Conservation (phyloP, 1,139 yeast genomes). For the Nakaseomyces kungkrabaensis region DNA sequence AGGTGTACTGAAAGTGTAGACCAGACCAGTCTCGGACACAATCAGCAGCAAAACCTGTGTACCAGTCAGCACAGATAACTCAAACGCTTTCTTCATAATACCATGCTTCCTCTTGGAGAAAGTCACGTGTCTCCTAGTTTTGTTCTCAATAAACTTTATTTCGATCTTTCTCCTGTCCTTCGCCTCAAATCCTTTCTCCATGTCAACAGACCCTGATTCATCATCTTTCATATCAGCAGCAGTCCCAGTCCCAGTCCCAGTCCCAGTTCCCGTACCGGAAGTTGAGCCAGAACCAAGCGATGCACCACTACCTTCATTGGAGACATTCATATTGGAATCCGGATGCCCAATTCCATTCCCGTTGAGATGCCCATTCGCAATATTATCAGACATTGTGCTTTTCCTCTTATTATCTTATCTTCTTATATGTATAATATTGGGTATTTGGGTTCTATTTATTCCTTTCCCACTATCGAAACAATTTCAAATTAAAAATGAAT, state of each 20-base stretch:
- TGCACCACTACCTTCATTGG: background rate
- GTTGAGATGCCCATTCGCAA: background rate
- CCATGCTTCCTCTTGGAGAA: conserved; percentile 97
- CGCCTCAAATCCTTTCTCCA: background rate
- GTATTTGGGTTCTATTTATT: too few species aligned
- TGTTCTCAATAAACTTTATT: conserved; percentile 92
- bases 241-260: background rate
- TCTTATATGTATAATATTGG: too few species aligned
- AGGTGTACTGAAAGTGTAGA: conserved; percentile 97
- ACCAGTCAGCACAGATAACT: conserved; percentile 88
- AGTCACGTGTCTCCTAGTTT: conserved; percentile 94
- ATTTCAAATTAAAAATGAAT: too few species aligned
- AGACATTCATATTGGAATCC: background rate
- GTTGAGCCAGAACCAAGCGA: background rate
- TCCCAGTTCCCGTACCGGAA: too few species aligned
- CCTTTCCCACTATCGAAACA: too few species aligned
- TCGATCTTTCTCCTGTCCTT: conserved; percentile 90
- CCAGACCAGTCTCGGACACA: conserved; percentile 94
- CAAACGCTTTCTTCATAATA: conserved; percentile 97
- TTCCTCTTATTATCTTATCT: too few species aligned
- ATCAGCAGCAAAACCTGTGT: conserved; percentile 90
- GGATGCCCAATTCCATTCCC: too few species aligned
- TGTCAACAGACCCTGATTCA: background rate
- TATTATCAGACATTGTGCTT: too few species aligned
- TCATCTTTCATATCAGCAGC: background rate